Evolutionary conservation across 495 filamentous ascomycete species (phyloP).

Genomic region (Parachaetomium inaequale): DNA sequence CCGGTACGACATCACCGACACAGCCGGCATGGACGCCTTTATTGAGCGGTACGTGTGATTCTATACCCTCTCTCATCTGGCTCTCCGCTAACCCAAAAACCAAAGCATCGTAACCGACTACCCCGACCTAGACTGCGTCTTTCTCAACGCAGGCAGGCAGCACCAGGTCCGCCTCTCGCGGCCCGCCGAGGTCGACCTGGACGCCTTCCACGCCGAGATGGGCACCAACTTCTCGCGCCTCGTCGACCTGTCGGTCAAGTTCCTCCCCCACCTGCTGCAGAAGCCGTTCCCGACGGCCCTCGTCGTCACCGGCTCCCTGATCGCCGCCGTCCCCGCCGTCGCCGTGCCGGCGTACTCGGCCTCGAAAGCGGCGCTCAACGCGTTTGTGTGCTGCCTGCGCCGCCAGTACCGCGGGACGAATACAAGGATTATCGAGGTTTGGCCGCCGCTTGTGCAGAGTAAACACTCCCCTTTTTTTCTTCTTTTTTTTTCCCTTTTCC

Average conservation of each 20-base stretch:
- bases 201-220: conserved; percentile 1
- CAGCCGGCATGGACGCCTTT: not conserved
- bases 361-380: conserved; percentile 1
- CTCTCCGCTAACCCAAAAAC: not conserved
- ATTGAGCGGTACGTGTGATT: conserved; percentile 1
- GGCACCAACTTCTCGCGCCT: conserved; percentile 1
- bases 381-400: not conserved
- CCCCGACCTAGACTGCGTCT: conserved; percentile 52
- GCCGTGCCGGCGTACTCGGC: not conserved
- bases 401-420: not conserved
- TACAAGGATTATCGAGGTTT: conserved; percentile 8
- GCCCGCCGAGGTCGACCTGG: conserved; percentile 4
- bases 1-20: not conserved
- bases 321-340: conserved; percentile 1
- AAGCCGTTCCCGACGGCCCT: conserved; percentile 1
- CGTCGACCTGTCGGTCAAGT: conserved; percentile 6
- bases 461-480: not conserved
- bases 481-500: not conserved
- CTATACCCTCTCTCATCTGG: not conserved
- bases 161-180: not conserved
- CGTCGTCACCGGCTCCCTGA: not conserved
- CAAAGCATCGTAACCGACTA: conserved; percentile 52
- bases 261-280: not conserved
- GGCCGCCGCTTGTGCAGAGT: conserved; percentile 5
- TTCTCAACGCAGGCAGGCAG: conserved; percentile 54